These are phyloP conservation scores for Colletotrichum liriopes DNA, from an alignment of 2,329 filamentous ascomycete species.

Conservation along the genomic window DNA sequence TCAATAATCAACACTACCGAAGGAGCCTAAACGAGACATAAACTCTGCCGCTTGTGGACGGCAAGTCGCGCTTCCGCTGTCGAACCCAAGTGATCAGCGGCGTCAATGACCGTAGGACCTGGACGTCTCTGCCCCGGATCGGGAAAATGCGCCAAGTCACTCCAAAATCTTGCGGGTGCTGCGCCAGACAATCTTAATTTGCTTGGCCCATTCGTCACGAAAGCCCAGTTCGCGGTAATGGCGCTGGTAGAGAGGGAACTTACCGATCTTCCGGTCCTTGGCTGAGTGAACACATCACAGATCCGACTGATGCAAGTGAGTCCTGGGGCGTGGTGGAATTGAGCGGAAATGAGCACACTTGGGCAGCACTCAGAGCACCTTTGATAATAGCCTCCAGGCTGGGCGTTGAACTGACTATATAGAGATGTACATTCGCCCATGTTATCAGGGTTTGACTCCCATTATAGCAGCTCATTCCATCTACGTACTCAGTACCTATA, in stretches of 20 bases:
- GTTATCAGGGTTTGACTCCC: rapidly evolving
- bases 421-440: not conserved
- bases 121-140: constrained; percentile 3
- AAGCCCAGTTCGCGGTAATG: constrained; percentile 1
- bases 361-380: not conserved
- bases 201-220: constrained; percentile 38
- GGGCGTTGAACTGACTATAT: not conserved
- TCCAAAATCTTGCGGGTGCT: not conserved
- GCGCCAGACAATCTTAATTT: constrained; percentile 12
- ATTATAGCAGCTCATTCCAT: not conserved
- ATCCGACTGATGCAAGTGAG: not conserved
- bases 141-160: constrained; percentile 3
- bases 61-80: constrained; percentile 28
- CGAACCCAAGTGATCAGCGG: constrained; percentile 21
- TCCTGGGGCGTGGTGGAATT: constrained; percentile 6
- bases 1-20: constrained; percentile 13
- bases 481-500: not conserved
- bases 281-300: constrained; percentile 26
- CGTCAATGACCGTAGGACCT: constrained; percentile 14
- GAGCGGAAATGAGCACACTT: constrained; percentile 3
- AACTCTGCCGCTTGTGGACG: constrained; percentile 12
- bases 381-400: not conserved
- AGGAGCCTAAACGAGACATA: constrained; percentile 8
- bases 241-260: not conserved
- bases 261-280: constrained; percentile 19